A percentile compares a stretch with the other conserved stretches of the same genome.
Evolutionary conservation across 495 filamentous ascomycete genomes (phyloP).

Genomic region (Wilcoxina mikolae): DNA sequence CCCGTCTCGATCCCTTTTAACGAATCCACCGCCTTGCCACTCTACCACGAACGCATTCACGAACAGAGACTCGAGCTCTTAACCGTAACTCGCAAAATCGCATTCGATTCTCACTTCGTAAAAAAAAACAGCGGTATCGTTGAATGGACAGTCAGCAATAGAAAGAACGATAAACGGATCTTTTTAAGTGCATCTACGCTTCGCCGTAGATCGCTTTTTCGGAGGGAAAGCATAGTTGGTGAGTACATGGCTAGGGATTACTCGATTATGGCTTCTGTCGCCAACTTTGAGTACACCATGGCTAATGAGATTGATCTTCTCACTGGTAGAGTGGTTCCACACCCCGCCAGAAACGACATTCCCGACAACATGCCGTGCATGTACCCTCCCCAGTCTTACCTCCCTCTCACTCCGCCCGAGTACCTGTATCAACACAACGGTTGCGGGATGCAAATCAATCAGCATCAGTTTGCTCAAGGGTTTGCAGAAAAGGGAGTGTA

Average conservation of each 20-base stretch:
- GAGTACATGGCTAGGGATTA: slow-evolving; percentile 19
- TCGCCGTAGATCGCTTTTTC: slow-evolving; percentile 25
- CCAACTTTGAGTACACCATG: slow-evolving; percentile 21
- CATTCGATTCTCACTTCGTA: background rate
- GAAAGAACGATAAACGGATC: background rate
- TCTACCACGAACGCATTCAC: background rate
- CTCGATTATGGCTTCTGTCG: slow-evolving; percentile 22
- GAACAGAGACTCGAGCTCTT: background rate
- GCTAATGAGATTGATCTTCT: slow-evolving; percentile 26
- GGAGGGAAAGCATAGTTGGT: slow-evolving; percentile 20
- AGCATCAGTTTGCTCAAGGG: slow-evolving; percentile 22
- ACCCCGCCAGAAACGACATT: slow-evolving; percentile 7
- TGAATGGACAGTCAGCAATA: slow-evolving; percentile 26
- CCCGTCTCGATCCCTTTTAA: background rate
- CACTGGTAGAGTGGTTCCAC: slow-evolving; percentile 9
- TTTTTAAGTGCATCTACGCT: slow-evolving; percentile 18
- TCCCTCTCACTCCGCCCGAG: slow-evolving; percentile 27
- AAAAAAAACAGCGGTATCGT: background rate
- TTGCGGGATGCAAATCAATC: slow-evolving; percentile 15
- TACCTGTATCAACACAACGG: slow-evolving; percentile 19
- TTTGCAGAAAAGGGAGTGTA: slow-evolving; percentile 21
- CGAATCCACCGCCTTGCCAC: background rate
- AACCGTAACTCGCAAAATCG: no score
- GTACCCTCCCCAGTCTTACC: slow-evolving; percentile 20
- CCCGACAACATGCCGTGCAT: slow-evolving; percentile 21